These are phyloP conservation scores for Scutellaria barbata DNA, from an alignment of 257 asterid genomes.

Conservation along the genomic window DNA sequence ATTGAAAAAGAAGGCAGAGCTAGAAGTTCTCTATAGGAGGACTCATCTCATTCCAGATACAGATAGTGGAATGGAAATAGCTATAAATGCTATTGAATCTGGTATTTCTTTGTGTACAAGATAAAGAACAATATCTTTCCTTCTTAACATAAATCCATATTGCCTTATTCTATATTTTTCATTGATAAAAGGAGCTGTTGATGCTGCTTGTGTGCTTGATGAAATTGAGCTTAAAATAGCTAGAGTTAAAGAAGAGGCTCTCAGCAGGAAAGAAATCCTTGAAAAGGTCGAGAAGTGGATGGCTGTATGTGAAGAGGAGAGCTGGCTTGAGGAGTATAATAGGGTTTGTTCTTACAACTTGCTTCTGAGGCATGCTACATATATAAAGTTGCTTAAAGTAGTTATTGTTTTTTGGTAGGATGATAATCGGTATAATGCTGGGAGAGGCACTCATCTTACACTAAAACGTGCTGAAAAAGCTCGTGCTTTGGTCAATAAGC, in stretches of 20 bases:
- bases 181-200: slow-evolving; percentile 62
- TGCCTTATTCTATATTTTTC: slow-evolving; percentile 31
- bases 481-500: slow-evolving; percentile 81
- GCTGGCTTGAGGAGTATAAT: slow-evolving; percentile 97
- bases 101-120: slow-evolving; percentile 52
- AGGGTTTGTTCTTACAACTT: slow-evolving; percentile 53
- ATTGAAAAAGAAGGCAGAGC: slow-evolving; percentile 80
- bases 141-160: not conserved
- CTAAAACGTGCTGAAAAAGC: slow-evolving; percentile 97
- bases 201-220: slow-evolving; percentile 76
- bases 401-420: slow-evolving; percentile 52
- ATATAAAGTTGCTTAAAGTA: slow-evolving; percentile 29
- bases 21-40: slow-evolving; percentile 74
- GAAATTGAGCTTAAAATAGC: slow-evolving; percentile 85
- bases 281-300: slow-evolving; percentile 98
- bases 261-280: slow-evolving; percentile 84
- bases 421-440: slow-evolving; percentile 92
- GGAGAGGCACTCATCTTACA: slow-evolving; percentile 92
- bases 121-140: slow-evolving; percentile 19
- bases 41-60: slow-evolving; percentile 74
- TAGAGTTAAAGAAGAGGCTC: slow-evolving; percentile 82
- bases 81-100: slow-evolving; percentile 76
- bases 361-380: slow-evolving; percentile 4
- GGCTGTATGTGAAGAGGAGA: slow-evolving; percentile 90
- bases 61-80: slow-evolving; percentile 54